These are phyloP conservation scores for Eimeria praecox DNA, from an alignment of 169 alveolate genomes.

Conservation along the genomic window DNA sequence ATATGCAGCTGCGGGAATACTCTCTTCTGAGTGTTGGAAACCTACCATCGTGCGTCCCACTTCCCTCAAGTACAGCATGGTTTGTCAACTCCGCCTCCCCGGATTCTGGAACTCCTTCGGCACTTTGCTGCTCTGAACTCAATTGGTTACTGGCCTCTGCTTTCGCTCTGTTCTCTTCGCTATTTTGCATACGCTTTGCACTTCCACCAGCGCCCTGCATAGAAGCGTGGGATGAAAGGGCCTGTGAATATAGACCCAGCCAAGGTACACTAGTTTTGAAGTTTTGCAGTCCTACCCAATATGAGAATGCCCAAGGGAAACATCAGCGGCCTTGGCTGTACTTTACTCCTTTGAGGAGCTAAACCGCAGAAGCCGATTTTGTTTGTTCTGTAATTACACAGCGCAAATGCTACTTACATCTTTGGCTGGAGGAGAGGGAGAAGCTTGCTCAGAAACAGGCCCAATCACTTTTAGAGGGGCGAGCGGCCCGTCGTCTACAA, in stretches of 20 bases:
- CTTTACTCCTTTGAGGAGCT: background rate
- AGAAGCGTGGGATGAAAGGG: conserved; percentile 10
- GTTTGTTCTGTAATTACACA: background rate
- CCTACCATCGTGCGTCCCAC: background rate
- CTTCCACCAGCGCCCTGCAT: background rate
- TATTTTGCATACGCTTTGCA: background rate
- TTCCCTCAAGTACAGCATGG: background rate
- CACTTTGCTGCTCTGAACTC: background rate
- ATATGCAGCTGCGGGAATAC: background rate
- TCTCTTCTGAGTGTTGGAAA: background rate
- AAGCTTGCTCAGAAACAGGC: background rate
- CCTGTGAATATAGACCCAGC: background rate
- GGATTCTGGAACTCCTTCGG: background rate
- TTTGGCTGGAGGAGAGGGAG: background rate
- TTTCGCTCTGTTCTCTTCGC: background rate
- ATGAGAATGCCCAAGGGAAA: background rate
- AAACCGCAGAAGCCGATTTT: background rate
- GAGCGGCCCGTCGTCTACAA: conserved; percentile 51
- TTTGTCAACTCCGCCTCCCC: background rate
- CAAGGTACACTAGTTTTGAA: background rate
- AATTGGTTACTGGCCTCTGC: background rate
- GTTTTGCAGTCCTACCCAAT: background rate
- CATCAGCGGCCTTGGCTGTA: background rate
- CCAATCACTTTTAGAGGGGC: conserved; percentile 14
- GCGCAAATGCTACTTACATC: conserved; percentile 17